Percentiles rank a stretch among this genome's conserved stretches.
Conservation (phyloP, 1,284 basidiomycete genomes). For the Paramarasmius palmivorus region DNA sequence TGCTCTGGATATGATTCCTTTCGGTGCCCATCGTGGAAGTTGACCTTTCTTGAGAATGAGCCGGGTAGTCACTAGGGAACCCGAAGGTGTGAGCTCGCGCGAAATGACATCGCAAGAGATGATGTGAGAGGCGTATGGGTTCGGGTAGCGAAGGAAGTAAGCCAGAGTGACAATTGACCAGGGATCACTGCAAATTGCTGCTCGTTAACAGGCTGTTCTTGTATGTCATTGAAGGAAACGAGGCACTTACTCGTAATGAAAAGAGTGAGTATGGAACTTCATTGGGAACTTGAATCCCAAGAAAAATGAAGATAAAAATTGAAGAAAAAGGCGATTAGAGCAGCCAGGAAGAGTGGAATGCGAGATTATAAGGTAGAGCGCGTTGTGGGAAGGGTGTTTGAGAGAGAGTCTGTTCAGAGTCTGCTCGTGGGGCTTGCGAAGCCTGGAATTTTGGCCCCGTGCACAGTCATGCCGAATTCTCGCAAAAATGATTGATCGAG, state of each 20-base stretch:
- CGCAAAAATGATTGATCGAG: too few relatives aligned
- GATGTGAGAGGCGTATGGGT: conserved; percentile 93
- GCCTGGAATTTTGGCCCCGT: neutral
- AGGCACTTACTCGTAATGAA: conserved; percentile 72
- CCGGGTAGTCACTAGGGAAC: conserved; percentile 84
- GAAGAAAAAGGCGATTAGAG: neutral
- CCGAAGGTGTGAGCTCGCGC: conserved; percentile 68
- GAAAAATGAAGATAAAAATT: neutral
- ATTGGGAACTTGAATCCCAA: conserved; percentile 35
- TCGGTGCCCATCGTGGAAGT: conserved; percentile 88
- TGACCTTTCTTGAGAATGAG: conserved; percentile 92
- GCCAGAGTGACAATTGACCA: conserved; percentile 92
- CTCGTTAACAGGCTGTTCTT: conserved; percentile 1
- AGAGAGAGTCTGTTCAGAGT: neutral
- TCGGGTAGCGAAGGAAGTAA: conserved; percentile 96
- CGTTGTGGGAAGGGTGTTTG: neutral
- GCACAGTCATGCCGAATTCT: neutral
- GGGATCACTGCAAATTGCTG: conserved; percentile 64
- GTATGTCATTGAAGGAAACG: conserved; percentile 1
- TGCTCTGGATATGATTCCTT: conserved; percentile 72
- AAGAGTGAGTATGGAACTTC: conserved; percentile 82
- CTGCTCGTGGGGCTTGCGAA: neutral
- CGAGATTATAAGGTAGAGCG: conserved; percentile 3
- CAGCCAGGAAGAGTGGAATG: neutral
- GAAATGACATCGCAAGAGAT: conserved; percentile 94